Evolutionary conservation across 2,329 filamentous ascomycete genomes (phyloP).

Genomic region (Albifimbria verrucaria): DNA sequence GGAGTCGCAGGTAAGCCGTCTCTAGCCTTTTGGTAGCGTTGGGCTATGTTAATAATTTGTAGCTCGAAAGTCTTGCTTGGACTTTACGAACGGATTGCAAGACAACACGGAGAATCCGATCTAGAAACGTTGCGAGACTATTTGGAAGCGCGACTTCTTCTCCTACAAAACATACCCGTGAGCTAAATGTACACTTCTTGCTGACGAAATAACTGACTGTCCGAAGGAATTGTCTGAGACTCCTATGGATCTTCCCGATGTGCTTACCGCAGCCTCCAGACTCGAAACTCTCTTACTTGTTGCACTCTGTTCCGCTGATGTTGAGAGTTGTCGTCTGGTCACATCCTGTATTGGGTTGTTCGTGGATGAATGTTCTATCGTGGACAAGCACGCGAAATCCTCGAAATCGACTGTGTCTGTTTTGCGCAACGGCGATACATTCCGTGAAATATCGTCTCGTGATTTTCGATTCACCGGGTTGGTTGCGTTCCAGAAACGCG

Average conservation of each 20-base stretch:
- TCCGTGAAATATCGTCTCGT: conserved; percentile 59
- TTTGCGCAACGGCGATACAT: conserved; percentile 59
- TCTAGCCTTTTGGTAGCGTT: not conserved
- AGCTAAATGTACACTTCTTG: conserved; percentile 12
- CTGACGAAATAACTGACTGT: too few relatives aligned
- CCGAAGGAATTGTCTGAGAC: conserved; percentile 55
- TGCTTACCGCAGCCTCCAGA: conserved; percentile 48
- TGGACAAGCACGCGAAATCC: conserved; percentile 48
- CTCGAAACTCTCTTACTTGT: conserved; percentile 62
- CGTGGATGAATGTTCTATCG: conserved; percentile 57
- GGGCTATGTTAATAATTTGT: conserved; percentile 4
- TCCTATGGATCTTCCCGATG: conserved; percentile 52
- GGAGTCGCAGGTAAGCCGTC: conserved; percentile 48
- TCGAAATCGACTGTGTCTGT: conserved; percentile 49
- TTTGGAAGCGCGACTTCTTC: conserved; percentile 49
- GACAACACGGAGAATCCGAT: conserved; percentile 37
- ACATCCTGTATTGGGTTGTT: conserved; percentile 60
- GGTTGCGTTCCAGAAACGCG: conserved; percentile 67
- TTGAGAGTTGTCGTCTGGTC: conserved; percentile 63
- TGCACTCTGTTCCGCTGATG: conserved; percentile 61
- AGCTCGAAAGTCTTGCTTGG: conserved; percentile 38
- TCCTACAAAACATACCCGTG: conserved; percentile 50
- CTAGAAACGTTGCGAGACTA: conserved; percentile 52
- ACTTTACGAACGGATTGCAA: conserved; percentile 46
- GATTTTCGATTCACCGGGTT: conserved; percentile 65